phyloP scores from a whole-genome alignment of 805 yeast species.

The Yarrowia alimentaria region DNA sequence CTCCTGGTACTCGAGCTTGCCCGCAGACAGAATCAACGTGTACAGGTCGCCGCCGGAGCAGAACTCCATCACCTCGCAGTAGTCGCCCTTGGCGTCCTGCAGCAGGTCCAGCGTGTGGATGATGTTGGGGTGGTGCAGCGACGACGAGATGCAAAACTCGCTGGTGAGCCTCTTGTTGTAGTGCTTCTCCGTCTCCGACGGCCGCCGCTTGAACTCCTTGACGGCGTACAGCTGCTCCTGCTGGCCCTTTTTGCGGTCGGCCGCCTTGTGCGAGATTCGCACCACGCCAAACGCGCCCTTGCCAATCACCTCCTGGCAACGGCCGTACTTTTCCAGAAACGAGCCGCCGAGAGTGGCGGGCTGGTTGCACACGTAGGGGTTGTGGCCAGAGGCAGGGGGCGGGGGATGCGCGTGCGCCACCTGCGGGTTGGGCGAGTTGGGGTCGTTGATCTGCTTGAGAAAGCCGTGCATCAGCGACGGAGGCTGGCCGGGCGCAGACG shows the following conservation, averaged over 20 bases:
- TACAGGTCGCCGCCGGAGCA: conserved; percentile 85
- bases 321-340: conserved; percentile 85
- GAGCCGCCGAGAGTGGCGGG: conserved; percentile 42
- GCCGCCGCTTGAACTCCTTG: conserved; percentile 66
- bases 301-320: conserved; percentile 92
- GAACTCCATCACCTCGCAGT: conserved; percentile 92
- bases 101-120: conserved; percentile 76
- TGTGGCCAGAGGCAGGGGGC: conserved; percentile 21
- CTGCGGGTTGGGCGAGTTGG: conserved; percentile 31
- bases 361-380: conserved; percentile 27
- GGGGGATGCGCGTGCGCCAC: conserved; percentile 27
- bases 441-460: conserved; percentile 35
- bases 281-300: conserved; percentile 94
- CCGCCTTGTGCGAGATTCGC: conserved; percentile 67
- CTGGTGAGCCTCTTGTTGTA: conserved; percentile 76
- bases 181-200: conserved; percentile 54
- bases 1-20: conserved; percentile 59
- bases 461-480: conserved; percentile 28
- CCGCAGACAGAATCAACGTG: conserved; percentile 53
- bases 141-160: conserved; percentile 84
- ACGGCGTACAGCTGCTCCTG: conserved; percentile 62
- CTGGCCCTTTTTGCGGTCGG: conserved; percentile 42
- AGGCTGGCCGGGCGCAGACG: conserved; percentile 1
- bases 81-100: conserved; percentile 68
- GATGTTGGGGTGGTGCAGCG: conserved; percentile 71